Evolutionary conservation across 805 yeast genomes (phyloP), one percentile per base, ranked within the genome.

Genomic region (Candida golubevii): DNA sequence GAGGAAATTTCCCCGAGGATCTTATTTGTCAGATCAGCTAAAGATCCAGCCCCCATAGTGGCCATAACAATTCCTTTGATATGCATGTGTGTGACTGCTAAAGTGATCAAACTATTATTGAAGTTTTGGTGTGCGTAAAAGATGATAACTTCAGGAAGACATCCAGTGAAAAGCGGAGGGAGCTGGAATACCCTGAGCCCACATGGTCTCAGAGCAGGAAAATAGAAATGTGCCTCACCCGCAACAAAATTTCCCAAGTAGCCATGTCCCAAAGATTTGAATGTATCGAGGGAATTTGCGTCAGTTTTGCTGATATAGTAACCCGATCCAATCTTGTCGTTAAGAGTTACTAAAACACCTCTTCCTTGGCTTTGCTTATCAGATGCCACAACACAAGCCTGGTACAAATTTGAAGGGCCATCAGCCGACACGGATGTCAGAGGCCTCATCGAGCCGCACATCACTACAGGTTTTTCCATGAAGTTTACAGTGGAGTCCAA

Each of bases 391-490:
- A 77, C 77, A 38, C 81, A 80, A 1, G 87, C 85, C 54, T 83
- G 86, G 56, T 81, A 82, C 48, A 83, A 62, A 60, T 83, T 83
- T 80, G 82, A 81, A 6, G 85, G 82, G 3, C 88, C 88, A 58
- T 83, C 89, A 1, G 85, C 80, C 2, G 85, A 79, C 34, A 83
- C 75, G 33, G 83, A 78, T 3, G 85, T 79, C 8, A 84, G 77
- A 0, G 89, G 89, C 56, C 88, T 72, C 89, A 83, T 83, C 6
- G 85, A 78, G 1, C 89, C 89, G 39, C 85, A 82, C 59, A 83
- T 65, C 6, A 82, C 87, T 42, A 83, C 75, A 4, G 86, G 86
- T 44, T 80, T 69, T 34, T 49, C 42, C 41, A 47, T 35, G 34
- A 50, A 65, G 37, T 63, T 51, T 27, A 75, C 54, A 8, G 77